Evolutionary conservation across 2,329 filamentous ascomycete species (phyloP).

Genomic region (Fusarium kyushuense): DNA sequence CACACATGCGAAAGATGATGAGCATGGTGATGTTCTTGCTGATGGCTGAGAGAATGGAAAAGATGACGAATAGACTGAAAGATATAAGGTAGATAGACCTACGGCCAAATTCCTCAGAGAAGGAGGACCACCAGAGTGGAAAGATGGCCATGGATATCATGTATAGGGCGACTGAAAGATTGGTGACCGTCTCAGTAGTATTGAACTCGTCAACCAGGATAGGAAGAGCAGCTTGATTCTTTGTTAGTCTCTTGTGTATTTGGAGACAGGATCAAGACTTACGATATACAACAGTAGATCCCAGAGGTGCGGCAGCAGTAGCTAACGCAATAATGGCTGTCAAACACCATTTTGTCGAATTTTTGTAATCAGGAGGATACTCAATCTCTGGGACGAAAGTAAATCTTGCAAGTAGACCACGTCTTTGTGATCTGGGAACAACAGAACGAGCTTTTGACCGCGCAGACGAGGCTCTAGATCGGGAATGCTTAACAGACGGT

Average conservation of each 20-base stretch:
- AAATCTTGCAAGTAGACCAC: conserved; percentile 79
- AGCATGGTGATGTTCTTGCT: conserved; percentile 80
- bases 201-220: conserved; percentile 72
- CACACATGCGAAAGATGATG: conserved; percentile 78
- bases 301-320: conserved; percentile 82
- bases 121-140: conserved; percentile 87
- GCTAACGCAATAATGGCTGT: conserved; percentile 82
- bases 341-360: conserved; percentile 84
- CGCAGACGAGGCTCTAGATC: conserved; percentile 55
- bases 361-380: conserved; percentile 78
- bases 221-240: conserved; percentile 71
- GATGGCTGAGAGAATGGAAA: conserved; percentile 76
- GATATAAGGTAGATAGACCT: conserved; percentile 83
- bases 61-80: conserved; percentile 78
- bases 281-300: conserved; percentile 87
- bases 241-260: conserved; percentile 11
- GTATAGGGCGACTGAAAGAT: conserved; percentile 81
- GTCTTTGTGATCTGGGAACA: conserved; percentile 63
- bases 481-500: conserved; percentile 33
- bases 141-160: conserved; percentile 88
- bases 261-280: conserved; percentile 51
- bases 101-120: conserved; percentile 79
- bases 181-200: conserved; percentile 74
- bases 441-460: conserved; percentile 55
- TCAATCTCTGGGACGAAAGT: conserved; percentile 83